Percentiles rank a stretch among this genome's conserved stretches.
Conservation (phyloP, 257 asterid genomes). For the Fraxinus excelsior region DNA sequence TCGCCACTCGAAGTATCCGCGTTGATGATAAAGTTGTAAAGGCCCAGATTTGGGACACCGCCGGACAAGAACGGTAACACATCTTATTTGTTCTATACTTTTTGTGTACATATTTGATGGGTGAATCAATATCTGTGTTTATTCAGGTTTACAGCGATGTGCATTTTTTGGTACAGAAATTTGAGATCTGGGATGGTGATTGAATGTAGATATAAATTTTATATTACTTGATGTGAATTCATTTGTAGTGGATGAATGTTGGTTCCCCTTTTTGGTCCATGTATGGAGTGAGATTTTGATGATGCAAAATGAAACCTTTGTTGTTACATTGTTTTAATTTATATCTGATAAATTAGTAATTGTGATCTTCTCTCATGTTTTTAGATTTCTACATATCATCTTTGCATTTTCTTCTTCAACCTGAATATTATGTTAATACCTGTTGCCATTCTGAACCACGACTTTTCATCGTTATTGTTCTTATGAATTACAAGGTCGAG, state of each 20-base stretch:
- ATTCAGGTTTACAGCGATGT: not conserved
- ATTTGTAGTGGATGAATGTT: not conserved
- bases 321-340: no score
- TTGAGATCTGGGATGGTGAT: constrained; percentile 30
- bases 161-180: not conserved
- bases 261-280: not conserved
- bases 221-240: not conserved
- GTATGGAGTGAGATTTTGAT: not conserved
- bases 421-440: no score
- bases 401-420: not conserved
- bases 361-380: not conserved
- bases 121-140: not conserved
- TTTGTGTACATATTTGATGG: not conserved
- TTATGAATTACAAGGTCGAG: not conserved
- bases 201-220: not conserved
- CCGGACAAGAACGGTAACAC: constrained; percentile 58
- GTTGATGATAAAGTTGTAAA: constrained; percentile 60
- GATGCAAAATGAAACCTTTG: not conserved
- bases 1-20: constrained; percentile 58
- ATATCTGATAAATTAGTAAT: not conserved
- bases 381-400: not conserved
- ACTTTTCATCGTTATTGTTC: not conserved
- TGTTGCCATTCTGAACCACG: no score
- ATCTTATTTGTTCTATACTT: not conserved
- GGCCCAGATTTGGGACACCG: constrained; percentile 76